Evolutionary conservation across 176 grass and related monocot genomes (phyloP).

Genomic region (Juncus inflexus): DNA sequence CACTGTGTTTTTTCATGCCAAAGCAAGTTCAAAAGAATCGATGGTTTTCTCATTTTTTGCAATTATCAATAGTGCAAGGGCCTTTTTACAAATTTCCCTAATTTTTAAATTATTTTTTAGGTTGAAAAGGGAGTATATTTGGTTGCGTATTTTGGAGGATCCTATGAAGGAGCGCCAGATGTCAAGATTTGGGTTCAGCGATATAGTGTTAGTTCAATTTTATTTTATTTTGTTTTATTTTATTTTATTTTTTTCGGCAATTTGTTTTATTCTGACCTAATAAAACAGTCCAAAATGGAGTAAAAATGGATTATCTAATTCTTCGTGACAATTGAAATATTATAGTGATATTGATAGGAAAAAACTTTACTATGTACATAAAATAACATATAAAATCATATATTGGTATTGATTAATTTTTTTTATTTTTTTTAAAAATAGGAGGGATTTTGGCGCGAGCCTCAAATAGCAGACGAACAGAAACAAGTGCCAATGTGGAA

Average conservation of each 20-base stretch:
- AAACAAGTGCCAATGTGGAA: constrained; percentile 87
- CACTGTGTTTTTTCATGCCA: too few species aligned
- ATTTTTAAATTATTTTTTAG: constrained; percentile 27
- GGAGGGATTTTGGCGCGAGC: constrained; percentile 71
- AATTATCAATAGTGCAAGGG: too few species aligned
- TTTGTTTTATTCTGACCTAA: constrained; percentile 2
- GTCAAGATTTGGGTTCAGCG: constrained; percentile 96
- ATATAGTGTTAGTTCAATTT: constrained; percentile 55
- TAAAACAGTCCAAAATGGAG: not conserved
- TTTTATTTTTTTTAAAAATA: constrained; percentile 26
- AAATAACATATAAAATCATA: too few species aligned
- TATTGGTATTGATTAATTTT: too few species aligned
- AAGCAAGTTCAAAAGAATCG: too few species aligned
- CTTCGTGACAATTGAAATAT: too few species aligned
- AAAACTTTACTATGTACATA: too few species aligned
- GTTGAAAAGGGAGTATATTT: constrained; percentile 48
- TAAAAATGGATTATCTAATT: too few species aligned
- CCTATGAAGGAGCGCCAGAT: constrained; percentile 68
- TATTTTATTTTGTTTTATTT: constrained; percentile 7
- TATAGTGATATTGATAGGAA: too few species aligned
- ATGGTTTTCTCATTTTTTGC: too few species aligned
- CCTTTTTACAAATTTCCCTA: too few species aligned
- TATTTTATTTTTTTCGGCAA: not conserved
- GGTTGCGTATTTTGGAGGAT: constrained; percentile 91
- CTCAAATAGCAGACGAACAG: constrained; percentile 67